These are phyloP conservation scores for Talaromyces rugulosus DNA, from an alignment of 2,329 filamentous ascomycete species.

Conservation along the genomic window DNA sequence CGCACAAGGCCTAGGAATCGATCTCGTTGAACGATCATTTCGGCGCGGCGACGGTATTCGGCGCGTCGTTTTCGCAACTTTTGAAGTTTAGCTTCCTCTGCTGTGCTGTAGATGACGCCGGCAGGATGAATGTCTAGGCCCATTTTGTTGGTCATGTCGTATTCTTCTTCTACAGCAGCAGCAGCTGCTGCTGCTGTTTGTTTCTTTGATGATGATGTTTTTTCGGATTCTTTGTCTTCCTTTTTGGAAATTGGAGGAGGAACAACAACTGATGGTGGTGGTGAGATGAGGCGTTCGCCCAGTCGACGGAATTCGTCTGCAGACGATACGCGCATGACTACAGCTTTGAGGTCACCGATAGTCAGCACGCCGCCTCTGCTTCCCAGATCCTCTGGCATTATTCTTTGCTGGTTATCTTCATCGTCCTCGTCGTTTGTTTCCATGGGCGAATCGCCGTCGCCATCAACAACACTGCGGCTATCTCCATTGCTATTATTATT, in stretches of 20 bases:
- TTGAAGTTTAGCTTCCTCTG: constrained; percentile 36
- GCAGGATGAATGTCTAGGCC: constrained; percentile 26
- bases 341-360: constrained; percentile 38
- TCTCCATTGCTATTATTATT: constrained; percentile 13
- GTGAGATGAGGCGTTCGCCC: constrained; percentile 34
- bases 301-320: constrained; percentile 39
- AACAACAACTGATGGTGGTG: constrained; percentile 16
- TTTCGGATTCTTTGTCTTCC: neutral
- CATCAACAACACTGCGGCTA: constrained; percentile 23
- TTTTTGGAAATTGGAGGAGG: constrained; percentile 2
- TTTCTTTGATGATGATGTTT: neutral
- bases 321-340: constrained; percentile 32
- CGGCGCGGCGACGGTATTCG: constrained; percentile 31
- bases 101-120: constrained; percentile 30
- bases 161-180: neutral
- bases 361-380: constrained; percentile 41
- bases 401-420: constrained; percentile 17
- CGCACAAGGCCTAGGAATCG: constrained; percentile 40
- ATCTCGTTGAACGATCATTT: constrained; percentile 40
- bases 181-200: neutral
- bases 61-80: constrained; percentile 32
- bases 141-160: constrained; percentile 21
- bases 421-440: constrained; percentile 26
- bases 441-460: constrained; percentile 21
- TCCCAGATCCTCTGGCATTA: constrained; percentile 29